Conservation (phyloP, 2,329 filamentous ascomycete genomes). For the Sporothrix mexicana region DNA sequence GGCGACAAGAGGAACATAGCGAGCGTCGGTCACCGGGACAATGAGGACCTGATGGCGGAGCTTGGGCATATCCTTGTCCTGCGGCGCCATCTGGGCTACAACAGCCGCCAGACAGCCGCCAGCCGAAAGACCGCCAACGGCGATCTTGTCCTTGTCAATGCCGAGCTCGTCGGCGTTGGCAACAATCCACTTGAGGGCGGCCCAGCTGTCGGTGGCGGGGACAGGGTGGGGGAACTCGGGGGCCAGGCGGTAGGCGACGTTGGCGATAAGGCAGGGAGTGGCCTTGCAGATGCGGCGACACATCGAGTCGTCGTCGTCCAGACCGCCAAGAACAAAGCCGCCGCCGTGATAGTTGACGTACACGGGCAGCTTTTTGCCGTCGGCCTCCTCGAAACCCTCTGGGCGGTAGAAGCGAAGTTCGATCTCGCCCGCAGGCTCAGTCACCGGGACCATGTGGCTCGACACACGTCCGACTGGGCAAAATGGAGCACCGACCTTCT, state of each 20-base stretch:
- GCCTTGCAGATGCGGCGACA: conserved; percentile 18
- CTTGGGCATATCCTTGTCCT: conserved; percentile 40
- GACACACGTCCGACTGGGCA: conserved; percentile 8
- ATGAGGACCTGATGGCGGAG: conserved; percentile 46
- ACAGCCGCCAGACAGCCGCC: conserved; percentile 42
- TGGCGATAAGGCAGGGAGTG: conserved; percentile 30
- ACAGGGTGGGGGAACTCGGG: conserved; percentile 56
- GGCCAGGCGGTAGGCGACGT: conserved; percentile 56
- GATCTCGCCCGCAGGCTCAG: conserved; percentile 27
- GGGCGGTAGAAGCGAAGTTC: conserved; percentile 31
- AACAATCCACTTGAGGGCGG: conserved; percentile 46
- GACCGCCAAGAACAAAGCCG: conserved; percentile 34
- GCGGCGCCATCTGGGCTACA: conserved; percentile 50
- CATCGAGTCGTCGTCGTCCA: conserved; percentile 33
- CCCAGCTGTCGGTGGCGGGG: conserved; percentile 50
- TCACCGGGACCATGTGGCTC: conserved; percentile 25
- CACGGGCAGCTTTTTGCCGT: conserved; percentile 20
- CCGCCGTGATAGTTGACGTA: conserved; percentile 36
- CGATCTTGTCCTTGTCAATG: conserved; percentile 41
- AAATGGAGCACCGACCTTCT: conserved; percentile 15
- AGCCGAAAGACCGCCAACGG: conserved; percentile 42
- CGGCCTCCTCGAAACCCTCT: neutral
- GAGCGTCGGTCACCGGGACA: conserved; percentile 48
- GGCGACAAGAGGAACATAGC: conserved; percentile 33
- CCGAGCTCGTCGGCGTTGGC: conserved; percentile 37